These are phyloP conservation scores for Lavandula angustifolia DNA, from an alignment of 257 asterid species.

Conservation along the genomic window DNA sequence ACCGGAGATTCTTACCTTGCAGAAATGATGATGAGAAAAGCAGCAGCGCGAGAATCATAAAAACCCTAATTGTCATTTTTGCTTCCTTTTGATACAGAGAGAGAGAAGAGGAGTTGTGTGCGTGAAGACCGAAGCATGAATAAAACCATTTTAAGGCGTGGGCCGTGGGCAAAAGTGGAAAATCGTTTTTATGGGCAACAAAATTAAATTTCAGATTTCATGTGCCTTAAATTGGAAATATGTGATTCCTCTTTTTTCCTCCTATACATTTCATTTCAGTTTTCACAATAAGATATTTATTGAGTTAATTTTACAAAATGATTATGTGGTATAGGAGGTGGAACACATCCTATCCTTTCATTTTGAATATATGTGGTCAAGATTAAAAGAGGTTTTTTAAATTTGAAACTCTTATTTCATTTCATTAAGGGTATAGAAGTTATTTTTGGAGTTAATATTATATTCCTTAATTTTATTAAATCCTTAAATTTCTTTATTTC, in stretches of 20 bases:
- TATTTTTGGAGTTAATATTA: too few species aligned
- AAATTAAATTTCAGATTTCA: background rate
- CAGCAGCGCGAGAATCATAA: constrained; percentile 59
- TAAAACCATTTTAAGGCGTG: constrained; percentile 33
- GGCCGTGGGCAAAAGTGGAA: constrained; percentile 35
- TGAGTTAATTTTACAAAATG: too few species aligned
- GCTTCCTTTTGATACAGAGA: background rate
- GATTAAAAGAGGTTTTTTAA: too few species aligned
- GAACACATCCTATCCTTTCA: too few species aligned
- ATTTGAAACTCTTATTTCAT: too few species aligned
- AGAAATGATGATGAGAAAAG: constrained; percentile 66
- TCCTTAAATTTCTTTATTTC: too few species aligned
- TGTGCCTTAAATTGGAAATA: background rate
- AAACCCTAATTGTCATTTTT: constrained; percentile 66
- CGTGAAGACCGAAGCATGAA: constrained; percentile 22
- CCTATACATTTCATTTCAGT: too few species aligned
- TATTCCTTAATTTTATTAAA: too few species aligned
- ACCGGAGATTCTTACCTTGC: constrained; percentile 58
- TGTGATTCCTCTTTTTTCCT: background rate
- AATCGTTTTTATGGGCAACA: background rate
- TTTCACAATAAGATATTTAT: too few species aligned
- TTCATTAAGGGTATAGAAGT: too few species aligned
- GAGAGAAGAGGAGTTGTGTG: constrained; percentile 27
- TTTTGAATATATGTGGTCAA: too few species aligned
- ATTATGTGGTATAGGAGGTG: too few species aligned